Evolutionary conservation across 768 basidiomycete genomes (phyloP).

Genomic region (Amanita inopinata): DNA sequence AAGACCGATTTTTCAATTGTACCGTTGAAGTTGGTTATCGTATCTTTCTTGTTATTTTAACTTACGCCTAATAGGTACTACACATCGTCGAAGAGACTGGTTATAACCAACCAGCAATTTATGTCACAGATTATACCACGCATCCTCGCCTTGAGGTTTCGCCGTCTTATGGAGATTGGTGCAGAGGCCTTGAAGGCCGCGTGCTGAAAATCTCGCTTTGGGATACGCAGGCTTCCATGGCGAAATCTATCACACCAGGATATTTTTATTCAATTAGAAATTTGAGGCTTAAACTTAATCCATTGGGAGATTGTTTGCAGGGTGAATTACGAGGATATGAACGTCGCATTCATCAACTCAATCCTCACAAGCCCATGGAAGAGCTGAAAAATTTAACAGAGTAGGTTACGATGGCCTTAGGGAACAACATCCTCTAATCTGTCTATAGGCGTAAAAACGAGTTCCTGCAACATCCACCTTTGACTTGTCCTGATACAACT

Average conservation of each 20-base stretch:
- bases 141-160: constrained; percentile 31
- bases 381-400: constrained; percentile 30
- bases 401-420: constrained; percentile 20
- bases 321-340: constrained; percentile 40
- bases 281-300: constrained; percentile 34
- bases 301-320: constrained; percentile 21
- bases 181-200: constrained; percentile 34
- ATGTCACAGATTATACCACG: constrained; percentile 58
- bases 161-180: constrained; percentile 25
- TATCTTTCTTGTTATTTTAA: background rate
- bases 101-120: constrained; percentile 29
- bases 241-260: constrained; percentile 28
- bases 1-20: constrained; percentile 39
- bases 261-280: constrained; percentile 39
- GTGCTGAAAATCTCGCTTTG: constrained; percentile 43
- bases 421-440: background rate
- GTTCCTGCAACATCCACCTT: background rate
- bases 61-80: constrained; percentile 32
- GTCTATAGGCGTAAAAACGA: constrained; percentile 1
- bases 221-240: constrained; percentile 35
- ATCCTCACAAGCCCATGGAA: constrained; percentile 25
- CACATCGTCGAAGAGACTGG: constrained; percentile 23
- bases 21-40: constrained; percentile 42
- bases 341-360: constrained; percentile 33
- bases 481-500: background rate